These are phyloP conservation scores for Chytriomyces confervae DNA, from an alignment of 192 early-diverging fungal species.

Conservation along the genomic window DNA sequence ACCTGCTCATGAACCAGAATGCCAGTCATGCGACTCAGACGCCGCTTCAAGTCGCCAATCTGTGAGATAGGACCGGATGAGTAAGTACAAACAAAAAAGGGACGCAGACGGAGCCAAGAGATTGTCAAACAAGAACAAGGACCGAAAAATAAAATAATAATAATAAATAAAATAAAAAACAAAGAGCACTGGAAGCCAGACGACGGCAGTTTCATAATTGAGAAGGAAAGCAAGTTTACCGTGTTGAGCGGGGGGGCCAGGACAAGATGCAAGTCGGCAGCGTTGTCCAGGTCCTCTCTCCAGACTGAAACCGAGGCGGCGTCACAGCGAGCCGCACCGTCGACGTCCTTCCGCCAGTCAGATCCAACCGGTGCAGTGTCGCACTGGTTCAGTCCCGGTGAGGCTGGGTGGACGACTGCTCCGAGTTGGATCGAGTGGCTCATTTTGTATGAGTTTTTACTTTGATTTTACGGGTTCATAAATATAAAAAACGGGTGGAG, in stretches of 20 bases:
- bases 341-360: not conserved
- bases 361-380: not conserved
- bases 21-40: constrained; percentile 12
- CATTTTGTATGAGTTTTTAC: not conserved
- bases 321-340: not conserved
- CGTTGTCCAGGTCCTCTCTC: not conserved
- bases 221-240: not conserved
- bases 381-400: not conserved
- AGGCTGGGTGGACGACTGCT: not conserved
- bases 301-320: not conserved
- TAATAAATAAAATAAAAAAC: not conserved
- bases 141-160: not conserved
- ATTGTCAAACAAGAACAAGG: too few species aligned
- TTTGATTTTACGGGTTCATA: not conserved
- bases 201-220: not conserved
- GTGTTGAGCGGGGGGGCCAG: too few species aligned
- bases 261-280: too few species aligned
- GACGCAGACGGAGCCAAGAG: too few species aligned
- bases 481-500: not conserved
- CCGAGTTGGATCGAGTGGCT: not conserved
- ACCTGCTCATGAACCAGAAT: constrained; percentile 29
- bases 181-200: too few species aligned
- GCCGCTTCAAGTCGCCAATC: constrained; percentile 34
- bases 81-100: not conserved
- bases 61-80: not conserved